These are phyloP conservation scores for Hypoxylon fragiforme DNA, from an alignment of 495 filamentous ascomycete species.

Conservation along the genomic window DNA sequence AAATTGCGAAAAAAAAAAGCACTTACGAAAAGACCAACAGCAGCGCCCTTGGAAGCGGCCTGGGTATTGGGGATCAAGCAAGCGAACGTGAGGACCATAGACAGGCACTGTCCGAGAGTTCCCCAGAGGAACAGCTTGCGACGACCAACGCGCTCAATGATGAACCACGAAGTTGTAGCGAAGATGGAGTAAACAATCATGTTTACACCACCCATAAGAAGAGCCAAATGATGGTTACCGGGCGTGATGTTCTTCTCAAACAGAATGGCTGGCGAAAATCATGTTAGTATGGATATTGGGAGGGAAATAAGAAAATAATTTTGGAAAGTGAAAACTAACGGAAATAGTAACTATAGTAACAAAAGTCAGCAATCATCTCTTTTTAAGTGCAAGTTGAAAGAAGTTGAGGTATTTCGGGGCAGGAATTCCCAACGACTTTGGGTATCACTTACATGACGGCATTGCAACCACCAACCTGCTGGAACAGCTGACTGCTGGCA, in stretches of 20 bases:
- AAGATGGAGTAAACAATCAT: slow-evolving; percentile 72
- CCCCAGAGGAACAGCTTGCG: slow-evolving; percentile 63
- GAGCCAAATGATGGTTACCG: slow-evolving; percentile 25
- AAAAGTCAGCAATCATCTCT: too few relatives aligned
- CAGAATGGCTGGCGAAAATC: slow-evolving; percentile 29
- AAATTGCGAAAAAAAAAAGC: too few relatives aligned
- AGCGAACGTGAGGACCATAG: slow-evolving; percentile 69
- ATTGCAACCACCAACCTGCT: slow-evolving; percentile 72
- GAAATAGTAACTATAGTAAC: slow-evolving; percentile 70
- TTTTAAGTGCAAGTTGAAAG: too few relatives aligned
- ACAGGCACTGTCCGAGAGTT: slow-evolving; percentile 62
- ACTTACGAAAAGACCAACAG: slow-evolving; percentile 55
- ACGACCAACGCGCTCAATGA: slow-evolving; percentile 69
- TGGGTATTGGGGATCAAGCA: slow-evolving; percentile 61
- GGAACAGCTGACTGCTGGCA: slow-evolving; percentile 64
- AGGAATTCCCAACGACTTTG: too few relatives aligned
- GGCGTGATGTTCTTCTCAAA: slow-evolving; percentile 43
- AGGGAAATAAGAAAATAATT: too few relatives aligned
- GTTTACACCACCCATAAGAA: slow-evolving; percentile 38
- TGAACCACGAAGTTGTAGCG: slow-evolving; percentile 73
- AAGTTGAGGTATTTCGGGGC: too few relatives aligned
- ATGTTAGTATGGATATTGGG: too few relatives aligned
- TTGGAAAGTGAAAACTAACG: too few relatives aligned
- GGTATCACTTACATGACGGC: too few relatives aligned
- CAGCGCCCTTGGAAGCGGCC: slow-evolving; percentile 38